Evolutionary conservation across 306 rosid species (phyloP).

Genomic region (Vachellia pachyceras): DNA sequence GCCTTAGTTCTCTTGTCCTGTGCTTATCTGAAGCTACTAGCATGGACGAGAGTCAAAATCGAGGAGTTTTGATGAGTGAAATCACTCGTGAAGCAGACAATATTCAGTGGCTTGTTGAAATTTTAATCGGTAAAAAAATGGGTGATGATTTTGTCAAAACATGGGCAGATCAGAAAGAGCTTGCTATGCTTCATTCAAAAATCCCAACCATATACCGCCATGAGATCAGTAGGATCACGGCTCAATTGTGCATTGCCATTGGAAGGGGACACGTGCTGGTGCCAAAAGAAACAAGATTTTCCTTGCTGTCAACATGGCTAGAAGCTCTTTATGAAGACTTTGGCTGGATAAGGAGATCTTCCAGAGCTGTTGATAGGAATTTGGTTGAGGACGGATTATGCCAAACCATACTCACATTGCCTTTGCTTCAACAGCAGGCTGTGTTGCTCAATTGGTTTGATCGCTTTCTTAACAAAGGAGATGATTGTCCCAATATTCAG

Average conservation of each 20-base stretch:
- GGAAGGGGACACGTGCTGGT: conserved; percentile 81
- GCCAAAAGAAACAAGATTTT: conserved; percentile 71
- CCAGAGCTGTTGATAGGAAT: conserved; percentile 68
- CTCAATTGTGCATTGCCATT: conserved; percentile 78
- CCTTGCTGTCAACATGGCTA: conserved; percentile 81
- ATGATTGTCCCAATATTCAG: conserved; percentile 89
- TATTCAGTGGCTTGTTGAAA: conserved; percentile 87
- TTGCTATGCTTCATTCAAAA: conserved; percentile 75
- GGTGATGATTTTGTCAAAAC: conserved; percentile 83
- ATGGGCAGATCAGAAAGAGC: conserved; percentile 95
- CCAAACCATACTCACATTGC: conserved; percentile 86
- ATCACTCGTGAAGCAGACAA: conserved; percentile 89
- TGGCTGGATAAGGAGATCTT: conserved; percentile 89
- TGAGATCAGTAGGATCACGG: conserved; percentile 84
- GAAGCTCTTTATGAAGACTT: conserved; percentile 90
- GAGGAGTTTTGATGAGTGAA: conserved; percentile 72
- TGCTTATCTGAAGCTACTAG: conserved; percentile 73
- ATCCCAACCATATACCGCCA: conserved; percentile 73
- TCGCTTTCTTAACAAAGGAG: conserved; percentile 84
- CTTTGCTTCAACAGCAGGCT: conserved; percentile 78
- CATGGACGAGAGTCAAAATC: conserved; percentile 47
- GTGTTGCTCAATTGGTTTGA: conserved; percentile 82
- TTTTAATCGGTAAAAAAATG: conserved; percentile 64
- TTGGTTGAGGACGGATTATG: conserved; percentile 83
- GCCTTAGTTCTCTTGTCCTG: conserved; percentile 67